Evolutionary conservation across 164 flowering plant genomes (phyloP).

Genomic region (Nymphaea colorata): DNA sequence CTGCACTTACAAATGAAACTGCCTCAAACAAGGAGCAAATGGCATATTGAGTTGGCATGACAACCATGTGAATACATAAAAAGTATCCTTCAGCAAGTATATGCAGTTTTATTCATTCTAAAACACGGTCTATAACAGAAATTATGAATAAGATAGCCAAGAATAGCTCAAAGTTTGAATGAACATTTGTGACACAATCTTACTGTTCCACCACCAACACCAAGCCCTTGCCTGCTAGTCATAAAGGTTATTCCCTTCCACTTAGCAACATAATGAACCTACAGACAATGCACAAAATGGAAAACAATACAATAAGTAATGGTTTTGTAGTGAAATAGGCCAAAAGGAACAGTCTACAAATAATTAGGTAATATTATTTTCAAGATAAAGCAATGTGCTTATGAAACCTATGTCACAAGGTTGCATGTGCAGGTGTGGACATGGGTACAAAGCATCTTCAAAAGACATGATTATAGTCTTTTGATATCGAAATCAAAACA

Average conservation of each 20-base stretch:
- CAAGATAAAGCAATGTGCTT: too few relatives aligned
- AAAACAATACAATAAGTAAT: background rate
- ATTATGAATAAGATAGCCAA: background rate
- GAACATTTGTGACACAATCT: constrained; percentile 6
- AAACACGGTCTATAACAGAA: background rate
- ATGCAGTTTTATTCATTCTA: background rate
- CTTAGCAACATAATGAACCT: constrained; percentile 98
- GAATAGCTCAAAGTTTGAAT: background rate
- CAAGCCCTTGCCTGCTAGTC: constrained; percentile 97
- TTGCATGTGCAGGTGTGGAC: too few relatives aligned
- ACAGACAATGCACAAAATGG: constrained; percentile 5
- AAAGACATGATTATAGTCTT: too few relatives aligned
- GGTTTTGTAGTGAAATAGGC: background rate
- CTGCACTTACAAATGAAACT: constrained; percentile 28
- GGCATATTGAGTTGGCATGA: background rate
- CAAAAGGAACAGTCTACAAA: background rate
- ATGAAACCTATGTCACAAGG: too few relatives aligned
- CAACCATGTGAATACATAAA: background rate
- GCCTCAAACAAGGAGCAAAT: constrained; percentile 1
- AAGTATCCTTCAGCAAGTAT: too few relatives aligned
- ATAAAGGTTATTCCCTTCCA: constrained; percentile 87
- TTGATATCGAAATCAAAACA: too few relatives aligned
- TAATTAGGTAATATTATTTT: too few relatives aligned
- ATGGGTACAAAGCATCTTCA: too few relatives aligned
- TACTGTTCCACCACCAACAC: constrained; percentile 95